Base-by-base conservation (phyloP, 176 grass and related monocot genomes). In the Bonia amplexicaulis region DNA sequence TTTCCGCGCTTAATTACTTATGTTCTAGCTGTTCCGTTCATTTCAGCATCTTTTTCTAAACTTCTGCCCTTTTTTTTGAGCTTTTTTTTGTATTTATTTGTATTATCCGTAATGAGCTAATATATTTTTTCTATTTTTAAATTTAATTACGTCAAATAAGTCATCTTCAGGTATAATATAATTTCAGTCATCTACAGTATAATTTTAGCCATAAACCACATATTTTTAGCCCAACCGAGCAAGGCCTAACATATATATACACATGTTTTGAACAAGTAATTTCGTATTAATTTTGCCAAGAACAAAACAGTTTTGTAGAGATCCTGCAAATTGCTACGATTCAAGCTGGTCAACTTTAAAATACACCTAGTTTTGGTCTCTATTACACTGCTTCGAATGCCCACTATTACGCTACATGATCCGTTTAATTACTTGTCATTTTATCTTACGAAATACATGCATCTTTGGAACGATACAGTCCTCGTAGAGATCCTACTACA, bases 1-100 rank as follows among this genome's bases (percentile, higher is more conserved):
- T 54, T 54, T 20, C 20, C n/a, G 8, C 14, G 1, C 15, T 5
- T 6, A 17, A n/a, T n/a, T n/a, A n/a, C n/a, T n/a, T n/a, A n/a
- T n/a, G n/a, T n/a, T n/a, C n/a, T n/a, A n/a, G n/a, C n/a, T n/a
- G n/a, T n/a, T n/a, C n/a, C n/a, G n/a, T n/a, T n/a, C n/a, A n/a
- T n/a, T n/a, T n/a, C n/a, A n/a, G n/a, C n/a, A n/a, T n/a, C n/a
- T n/a, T n/a, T n/a, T n/a, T n/a, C n/a, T n/a, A n/a, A n/a, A n/a
- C n/a, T n/a, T n/a, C n/a, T n/a, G n/a, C n/a, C n/a, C n/a, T n/a
- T n/a, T n/a, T n/a, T n/a, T n/a, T n/a, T n/a, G n/a, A n/a, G n/a
- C n/a, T n/a, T n/a, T n/a, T n/a, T n/a, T n/a, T n/a, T n/a, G n/a
- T 3, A 33, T 33, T 33, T 0, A 0, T 3, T 33, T 33, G 3